A percentile compares a stretch with the other conserved stretches of the same genome.
phyloP scores from a whole-genome alignment of 2,329 filamentous ascomycete species.

The Sclerotiophoma versabilis region DNA sequence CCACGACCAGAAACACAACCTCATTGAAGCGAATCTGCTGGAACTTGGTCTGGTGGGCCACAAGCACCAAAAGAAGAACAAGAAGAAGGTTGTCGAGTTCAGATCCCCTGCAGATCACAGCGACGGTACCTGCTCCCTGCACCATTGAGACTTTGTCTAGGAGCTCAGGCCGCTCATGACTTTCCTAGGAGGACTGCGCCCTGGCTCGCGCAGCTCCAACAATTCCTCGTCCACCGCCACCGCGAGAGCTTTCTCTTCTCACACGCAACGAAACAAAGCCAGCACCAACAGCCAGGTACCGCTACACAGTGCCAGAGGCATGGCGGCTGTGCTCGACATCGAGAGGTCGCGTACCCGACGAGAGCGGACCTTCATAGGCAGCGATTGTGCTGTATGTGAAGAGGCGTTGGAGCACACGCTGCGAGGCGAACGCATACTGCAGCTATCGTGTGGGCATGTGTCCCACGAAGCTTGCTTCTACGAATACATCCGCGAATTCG shows the following conservation, averaged over 20 bases:
- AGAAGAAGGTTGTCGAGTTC: constrained; percentile 46
- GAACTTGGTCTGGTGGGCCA: constrained; percentile 44
- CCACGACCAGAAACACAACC: constrained; percentile 27
- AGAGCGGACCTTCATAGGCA: constrained; percentile 94
- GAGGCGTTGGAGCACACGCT: constrained; percentile 96
- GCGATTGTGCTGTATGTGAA: constrained; percentile 94
- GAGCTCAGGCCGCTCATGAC: constrained; percentile 51
- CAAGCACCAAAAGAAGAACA: constrained; percentile 30
- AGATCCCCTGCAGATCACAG: constrained; percentile 35
- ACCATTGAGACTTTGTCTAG: constrained; percentile 40
- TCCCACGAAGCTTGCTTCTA: constrained; percentile 99
- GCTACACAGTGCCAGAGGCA: constrained; percentile 51
- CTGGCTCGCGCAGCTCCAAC: constrained; percentile 46
- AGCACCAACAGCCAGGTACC: constrained; percentile 38
- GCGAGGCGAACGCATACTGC: constrained; percentile 89
- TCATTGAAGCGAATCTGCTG: constrained; percentile 45
- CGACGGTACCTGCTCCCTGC: constrained; percentile 43
- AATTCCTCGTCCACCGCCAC: constrained; percentile 23
- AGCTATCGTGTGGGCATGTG: constrained; percentile 96
- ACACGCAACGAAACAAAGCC: constrained; percentile 32
- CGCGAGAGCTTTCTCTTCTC: constrained; percentile 29
- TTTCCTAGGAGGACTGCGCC: constrained; percentile 50
- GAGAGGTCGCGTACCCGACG: constrained; percentile 81
- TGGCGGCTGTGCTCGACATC: constrained; percentile 73
- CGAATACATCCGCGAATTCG: constrained; percentile 94